These are phyloP conservation scores for Botrytis pseudocinerea DNA, from an alignment of 2,329 filamentous ascomycete species.

Conservation along the genomic window DNA sequence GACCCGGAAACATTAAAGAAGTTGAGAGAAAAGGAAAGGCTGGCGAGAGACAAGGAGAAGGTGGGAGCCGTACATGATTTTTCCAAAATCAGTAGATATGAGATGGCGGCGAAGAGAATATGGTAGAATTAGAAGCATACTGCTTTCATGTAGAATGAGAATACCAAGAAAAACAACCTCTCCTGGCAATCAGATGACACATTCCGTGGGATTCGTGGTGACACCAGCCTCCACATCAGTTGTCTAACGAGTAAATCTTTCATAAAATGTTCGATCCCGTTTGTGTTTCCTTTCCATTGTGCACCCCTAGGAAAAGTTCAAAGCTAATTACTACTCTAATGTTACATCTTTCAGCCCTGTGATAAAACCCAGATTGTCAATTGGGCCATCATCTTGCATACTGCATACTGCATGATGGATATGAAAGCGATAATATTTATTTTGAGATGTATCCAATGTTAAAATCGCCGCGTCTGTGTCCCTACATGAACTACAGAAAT, in stretches of 20 bases:
- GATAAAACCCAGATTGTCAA: neutral
- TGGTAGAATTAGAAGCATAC: slow-evolving; percentile 59
- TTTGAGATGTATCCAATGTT: too few species aligned
- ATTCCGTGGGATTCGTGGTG: neutral
- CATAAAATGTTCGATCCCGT: neutral
- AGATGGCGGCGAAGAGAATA: slow-evolving; percentile 95
- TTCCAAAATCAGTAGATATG: slow-evolving; percentile 75
- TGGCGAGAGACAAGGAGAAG: slow-evolving; percentile 55
- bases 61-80: slow-evolving; percentile 56
- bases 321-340: neutral
- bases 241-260: neutral
- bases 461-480: too few species aligned
- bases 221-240: neutral
- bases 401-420: neutral
- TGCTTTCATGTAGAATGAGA: neutral
- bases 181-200: neutral
- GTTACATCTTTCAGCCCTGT: neutral
- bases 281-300: neutral
- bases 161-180: neutral
- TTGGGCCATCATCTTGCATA: neutral
- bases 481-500: too few species aligned
- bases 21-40: slow-evolving; percentile 62
- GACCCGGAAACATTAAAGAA: slow-evolving; percentile 69
- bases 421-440: neutral
- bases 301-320: accelerated